A percentile compares a stretch with the other conserved stretches of the same genome.
Conservation (phyloP, 192 early-diverging fungal genomes). For the Jimgerdemannia flammicorona region DNA sequence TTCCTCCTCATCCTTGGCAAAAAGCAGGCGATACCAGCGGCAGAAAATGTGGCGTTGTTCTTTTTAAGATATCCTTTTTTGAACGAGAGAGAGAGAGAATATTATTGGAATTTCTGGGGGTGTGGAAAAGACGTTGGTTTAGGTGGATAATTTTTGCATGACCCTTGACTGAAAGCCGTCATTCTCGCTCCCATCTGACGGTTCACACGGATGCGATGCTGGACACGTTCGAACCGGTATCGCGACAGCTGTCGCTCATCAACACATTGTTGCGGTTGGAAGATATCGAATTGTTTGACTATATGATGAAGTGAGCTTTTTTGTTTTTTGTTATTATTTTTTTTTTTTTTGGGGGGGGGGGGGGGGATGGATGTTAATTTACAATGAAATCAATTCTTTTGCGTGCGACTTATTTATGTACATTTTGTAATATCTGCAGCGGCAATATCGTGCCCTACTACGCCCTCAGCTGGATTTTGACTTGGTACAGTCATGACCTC, state of each 20-base stretch:
- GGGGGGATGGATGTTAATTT: slow-evolving; percentile 14
- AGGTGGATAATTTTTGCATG: slow-evolving; percentile 7
- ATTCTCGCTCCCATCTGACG: neutral
- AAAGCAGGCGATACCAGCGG: slow-evolving; percentile 46
- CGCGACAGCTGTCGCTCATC: slow-evolving; percentile 44
- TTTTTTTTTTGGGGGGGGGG: no score
- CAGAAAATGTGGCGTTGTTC: slow-evolving; percentile 53
- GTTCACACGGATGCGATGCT: slow-evolving; percentile 46
- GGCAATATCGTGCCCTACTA: slow-evolving; percentile 57
- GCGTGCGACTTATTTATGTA: no score
- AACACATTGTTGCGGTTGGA: slow-evolving; percentile 40
- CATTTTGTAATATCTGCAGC: slow-evolving; percentile 6
- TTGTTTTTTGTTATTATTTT: neutral
- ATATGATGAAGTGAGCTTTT: neutral
- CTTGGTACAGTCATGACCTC: slow-evolving; percentile 76
- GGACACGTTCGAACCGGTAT: slow-evolving; percentile 46
- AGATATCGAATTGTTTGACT: slow-evolving; percentile 35
- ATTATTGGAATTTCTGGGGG: slow-evolving; percentile 30
- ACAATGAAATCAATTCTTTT: no score
- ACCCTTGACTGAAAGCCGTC: slow-evolving; percentile 14
- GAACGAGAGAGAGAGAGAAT: slow-evolving; percentile 39
- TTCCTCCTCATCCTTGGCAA: slow-evolving; percentile 54
- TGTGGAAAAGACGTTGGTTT: slow-evolving; percentile 19
- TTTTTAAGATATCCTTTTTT: slow-evolving; percentile 35
- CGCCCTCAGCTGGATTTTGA: slow-evolving; percentile 67